Evolutionary conservation across 2,329 filamentous ascomycete genomes (phyloP).

Genomic region (Colletotrichum orbiculare): DNA sequence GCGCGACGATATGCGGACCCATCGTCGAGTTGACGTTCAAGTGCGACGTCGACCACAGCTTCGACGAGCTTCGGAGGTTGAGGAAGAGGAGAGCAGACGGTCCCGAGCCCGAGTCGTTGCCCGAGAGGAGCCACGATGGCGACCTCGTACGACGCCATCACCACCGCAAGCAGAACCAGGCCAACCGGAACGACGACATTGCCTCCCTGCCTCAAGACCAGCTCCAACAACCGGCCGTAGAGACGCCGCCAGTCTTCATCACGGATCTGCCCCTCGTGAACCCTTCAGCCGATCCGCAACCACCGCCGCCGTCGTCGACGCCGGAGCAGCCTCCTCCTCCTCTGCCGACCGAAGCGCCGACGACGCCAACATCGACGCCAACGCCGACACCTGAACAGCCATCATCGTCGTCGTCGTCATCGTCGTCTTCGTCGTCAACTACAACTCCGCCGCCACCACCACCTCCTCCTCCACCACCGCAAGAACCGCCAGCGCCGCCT

Average conservation of each 20-base stretch:
- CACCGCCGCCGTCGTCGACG: not conserved
- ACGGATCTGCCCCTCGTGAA: conserved; percentile 24
- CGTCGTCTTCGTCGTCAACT: not conserved
- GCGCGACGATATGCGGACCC: conserved; percentile 55
- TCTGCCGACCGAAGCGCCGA: not conserved
- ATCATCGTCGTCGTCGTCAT: not conserved
- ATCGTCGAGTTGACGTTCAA: conserved; percentile 54
- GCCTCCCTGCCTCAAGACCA: conserved; percentile 4
- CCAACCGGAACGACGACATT: conserved; percentile 7
- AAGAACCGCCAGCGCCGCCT: not conserved
- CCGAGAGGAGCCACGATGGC: not conserved
- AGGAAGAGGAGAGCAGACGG: conserved; percentile 40
- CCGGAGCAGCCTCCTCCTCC: conserved; percentile 1
- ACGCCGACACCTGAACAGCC: not conserved
- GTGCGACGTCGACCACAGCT: conserved; percentile 44
- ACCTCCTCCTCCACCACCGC: not conserved
- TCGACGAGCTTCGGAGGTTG: conserved; percentile 40
- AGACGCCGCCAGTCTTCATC: conserved; percentile 21
- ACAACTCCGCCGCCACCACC: not conserved
- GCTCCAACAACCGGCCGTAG: conserved; percentile 1
- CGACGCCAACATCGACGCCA: not conserved
- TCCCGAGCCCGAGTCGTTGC: not conserved
- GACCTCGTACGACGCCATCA: conserved; percentile 11
- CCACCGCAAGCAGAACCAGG: conserved; percentile 12
- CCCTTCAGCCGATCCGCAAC: conserved; percentile 1